Evolutionary conservation across 2,329 filamentous ascomycete species (phyloP).

Genomic region (Sporothrix mexicana): DNA sequence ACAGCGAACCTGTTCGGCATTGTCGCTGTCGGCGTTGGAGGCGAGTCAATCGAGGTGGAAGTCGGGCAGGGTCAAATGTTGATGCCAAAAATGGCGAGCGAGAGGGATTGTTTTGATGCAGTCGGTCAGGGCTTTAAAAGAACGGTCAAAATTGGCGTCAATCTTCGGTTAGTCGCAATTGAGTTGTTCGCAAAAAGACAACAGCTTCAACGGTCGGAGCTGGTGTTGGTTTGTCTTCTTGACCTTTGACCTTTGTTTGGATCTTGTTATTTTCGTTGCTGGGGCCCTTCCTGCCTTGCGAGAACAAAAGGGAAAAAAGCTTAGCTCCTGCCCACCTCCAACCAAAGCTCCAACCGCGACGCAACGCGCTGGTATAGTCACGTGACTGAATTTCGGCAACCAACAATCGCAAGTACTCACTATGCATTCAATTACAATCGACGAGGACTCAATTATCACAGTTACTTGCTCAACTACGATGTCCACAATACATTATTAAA

Average conservation of each 20-base stretch:
- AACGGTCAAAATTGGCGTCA: neutral
- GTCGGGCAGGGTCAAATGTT: neutral
- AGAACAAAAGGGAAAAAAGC: constrained; percentile 24
- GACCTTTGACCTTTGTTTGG: constrained; percentile 4
- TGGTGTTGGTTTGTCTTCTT: neutral
- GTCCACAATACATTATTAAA: neutral
- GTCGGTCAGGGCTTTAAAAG: too few relatives aligned
- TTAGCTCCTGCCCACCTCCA: constrained; percentile 19
- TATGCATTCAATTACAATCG: neutral
- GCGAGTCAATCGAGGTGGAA: neutral
- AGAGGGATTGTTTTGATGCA: too few relatives aligned
- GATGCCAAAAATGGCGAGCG: too few relatives aligned
- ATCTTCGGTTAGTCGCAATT: neutral
- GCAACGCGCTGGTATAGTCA: constrained; percentile 21
- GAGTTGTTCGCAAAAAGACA: constrained; percentile 2
- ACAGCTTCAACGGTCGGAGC: neutral
- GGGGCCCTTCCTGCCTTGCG: constrained; percentile 5
- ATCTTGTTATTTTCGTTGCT: constrained; percentile 27
- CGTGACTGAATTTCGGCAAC: neutral
- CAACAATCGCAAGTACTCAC: neutral
- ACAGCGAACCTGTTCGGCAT: constrained; percentile 38
- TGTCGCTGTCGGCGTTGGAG: neutral
- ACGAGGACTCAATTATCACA: neutral
- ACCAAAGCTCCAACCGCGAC: constrained; percentile 30
- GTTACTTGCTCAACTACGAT: neutral